Evolutionary conservation across 345 rosid genomes (phyloP).

Genomic region (Physaria fendleri): DNA sequence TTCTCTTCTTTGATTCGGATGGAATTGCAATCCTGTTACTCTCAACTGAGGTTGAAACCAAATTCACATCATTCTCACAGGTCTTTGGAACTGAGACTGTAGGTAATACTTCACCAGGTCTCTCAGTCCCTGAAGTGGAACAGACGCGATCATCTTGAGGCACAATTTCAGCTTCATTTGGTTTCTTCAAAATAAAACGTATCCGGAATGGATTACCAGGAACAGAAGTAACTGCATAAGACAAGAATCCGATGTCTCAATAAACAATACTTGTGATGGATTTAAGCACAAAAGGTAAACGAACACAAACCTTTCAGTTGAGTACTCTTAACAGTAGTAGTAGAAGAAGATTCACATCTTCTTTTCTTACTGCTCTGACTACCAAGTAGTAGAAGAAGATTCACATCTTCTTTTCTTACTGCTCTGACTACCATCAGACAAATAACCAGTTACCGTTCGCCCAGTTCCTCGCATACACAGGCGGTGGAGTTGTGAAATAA

Average conservation of each 20-base stretch:
- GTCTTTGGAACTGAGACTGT: neutral
- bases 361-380: slow-evolving; percentile 42
- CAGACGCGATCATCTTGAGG: slow-evolving; percentile 19
- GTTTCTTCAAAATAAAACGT: slow-evolving; percentile 37
- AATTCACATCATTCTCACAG: neutral
- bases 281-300: neutral
- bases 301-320: slow-evolving; percentile 31
- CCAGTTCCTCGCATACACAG: slow-evolving; percentile 40
- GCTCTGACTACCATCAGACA: slow-evolving; percentile 44
- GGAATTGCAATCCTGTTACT: neutral
- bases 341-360: too few relatives aligned
- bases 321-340: slow-evolving; percentile 15
- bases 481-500: slow-evolving; percentile 49
- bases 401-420: slow-evolving; percentile 40
- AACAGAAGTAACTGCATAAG: neutral
- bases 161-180: slow-evolving; percentile 5
- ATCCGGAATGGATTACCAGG: slow-evolving; percentile 50
- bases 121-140: slow-evolving; percentile 23
- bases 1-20: neutral
- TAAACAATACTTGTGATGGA: neutral
- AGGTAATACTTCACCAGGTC: neutral
- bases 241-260: neutral
- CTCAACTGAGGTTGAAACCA: neutral
- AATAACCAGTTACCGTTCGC: slow-evolving; percentile 31
- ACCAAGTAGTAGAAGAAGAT: slow-evolving; percentile 20